Percentiles rank a stretch among this genome's conserved stretches.
Evolutionary conservation across 352 stramenopile species (phyloP).

Genomic region (Globisporangium orthogonon): DNA sequence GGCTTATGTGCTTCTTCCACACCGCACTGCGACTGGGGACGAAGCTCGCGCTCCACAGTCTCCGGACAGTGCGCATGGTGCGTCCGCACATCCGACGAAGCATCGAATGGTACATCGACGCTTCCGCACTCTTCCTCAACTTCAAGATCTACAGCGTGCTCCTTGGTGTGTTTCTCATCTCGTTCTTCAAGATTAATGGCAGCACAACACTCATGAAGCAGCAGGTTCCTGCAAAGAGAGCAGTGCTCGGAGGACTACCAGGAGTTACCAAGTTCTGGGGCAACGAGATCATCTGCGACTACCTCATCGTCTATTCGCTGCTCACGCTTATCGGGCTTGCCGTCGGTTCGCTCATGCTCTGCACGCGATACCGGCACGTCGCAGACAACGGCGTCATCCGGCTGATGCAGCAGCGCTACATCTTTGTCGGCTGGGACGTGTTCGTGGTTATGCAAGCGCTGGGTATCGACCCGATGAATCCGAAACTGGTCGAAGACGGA

Average conservation of each 20-base stretch:
- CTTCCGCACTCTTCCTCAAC: too few relatives aligned
- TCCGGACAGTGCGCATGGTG: constrained; percentile 10
- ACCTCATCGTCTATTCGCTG: constrained; percentile 29
- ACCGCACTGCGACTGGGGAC: constrained; percentile 18
- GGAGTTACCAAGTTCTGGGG: too few relatives aligned
- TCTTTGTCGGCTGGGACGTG: constrained; percentile 44
- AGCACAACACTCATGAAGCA: constrained; percentile 1
- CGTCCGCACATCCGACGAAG: too few relatives aligned
- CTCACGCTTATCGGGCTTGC: constrained; percentile 21
- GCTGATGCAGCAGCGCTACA: constrained; percentile 41
- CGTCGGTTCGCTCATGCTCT: constrained; percentile 21
- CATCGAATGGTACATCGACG: too few relatives aligned
- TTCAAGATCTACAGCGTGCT: too few relatives aligned
- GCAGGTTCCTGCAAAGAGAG: too few relatives aligned
- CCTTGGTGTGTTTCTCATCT: constrained; percentile 20
- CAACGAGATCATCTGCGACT: constrained; percentile 51
- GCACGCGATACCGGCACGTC: constrained; percentile 29
- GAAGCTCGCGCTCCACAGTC: constrained; percentile 19
- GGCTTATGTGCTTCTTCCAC: constrained; percentile 47
- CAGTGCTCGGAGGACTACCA: too few relatives aligned
- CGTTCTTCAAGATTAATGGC: constrained; percentile 26
- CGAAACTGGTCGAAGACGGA: constrained; percentile 3
- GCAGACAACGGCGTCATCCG: constrained; percentile 38
- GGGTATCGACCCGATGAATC: constrained; percentile 36
- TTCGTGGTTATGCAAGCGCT: constrained; percentile 26